A percentile compares a stretch with the other conserved stretches of the same genome.
Evolutionary conservation across 768 basidiomycete species (phyloP).

Genomic region (Tulasnella sp.): DNA sequence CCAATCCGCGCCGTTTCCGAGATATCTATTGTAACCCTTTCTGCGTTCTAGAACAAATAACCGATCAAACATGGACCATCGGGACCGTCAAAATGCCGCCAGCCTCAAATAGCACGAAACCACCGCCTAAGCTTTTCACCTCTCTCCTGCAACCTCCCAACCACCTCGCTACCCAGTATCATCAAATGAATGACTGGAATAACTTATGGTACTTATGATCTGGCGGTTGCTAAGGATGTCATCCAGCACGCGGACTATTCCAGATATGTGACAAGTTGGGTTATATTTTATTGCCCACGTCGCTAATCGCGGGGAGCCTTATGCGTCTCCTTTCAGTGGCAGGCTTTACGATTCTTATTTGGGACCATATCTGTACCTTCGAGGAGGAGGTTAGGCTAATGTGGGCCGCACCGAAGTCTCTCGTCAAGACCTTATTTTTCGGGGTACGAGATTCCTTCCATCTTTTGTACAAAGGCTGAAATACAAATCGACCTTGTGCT

Average conservation of each 20-base stretch:
- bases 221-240: background rate
- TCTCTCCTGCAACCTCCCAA: background rate
- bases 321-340: background rate
- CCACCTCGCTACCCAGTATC: background rate
- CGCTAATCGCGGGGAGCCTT: background rate
- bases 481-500: background rate
- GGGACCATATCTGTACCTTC: constrained; percentile 5
- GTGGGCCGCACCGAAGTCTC: background rate
- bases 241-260: background rate
- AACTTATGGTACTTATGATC: background rate
- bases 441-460: background rate
- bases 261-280: constrained; percentile 2
- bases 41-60: background rate
- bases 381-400: constrained; percentile 5
- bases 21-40: background rate
- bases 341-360: background rate
- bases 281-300: background rate
- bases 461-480: background rate
- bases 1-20: background rate
- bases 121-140: background rate
- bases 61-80: background rate
- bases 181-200: background rate
- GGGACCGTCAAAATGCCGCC: background rate
- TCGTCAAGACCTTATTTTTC: constrained; percentile 8
- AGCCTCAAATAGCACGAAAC: background rate